phyloP scores from a whole-genome alignment of 345 rosid species.

The Brassica napus region DNA sequence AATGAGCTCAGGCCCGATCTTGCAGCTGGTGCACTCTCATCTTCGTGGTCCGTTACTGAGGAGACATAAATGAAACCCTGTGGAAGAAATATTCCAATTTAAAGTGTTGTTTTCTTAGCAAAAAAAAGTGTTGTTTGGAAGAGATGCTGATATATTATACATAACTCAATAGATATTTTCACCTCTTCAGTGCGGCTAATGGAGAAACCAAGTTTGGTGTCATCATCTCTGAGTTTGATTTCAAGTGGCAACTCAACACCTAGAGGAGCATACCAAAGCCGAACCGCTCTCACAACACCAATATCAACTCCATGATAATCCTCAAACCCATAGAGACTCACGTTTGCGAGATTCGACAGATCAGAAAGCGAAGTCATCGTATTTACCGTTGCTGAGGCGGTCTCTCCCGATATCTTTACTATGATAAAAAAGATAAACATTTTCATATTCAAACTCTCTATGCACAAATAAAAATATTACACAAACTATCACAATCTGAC shows the following conservation, averaged over 20 bases:
- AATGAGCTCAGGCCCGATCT: slow-evolving; percentile 71
- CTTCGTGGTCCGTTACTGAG: slow-evolving; percentile 63
- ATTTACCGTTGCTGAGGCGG: slow-evolving; percentile 82
- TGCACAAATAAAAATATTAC: neutral
- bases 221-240: slow-evolving; percentile 70
- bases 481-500: slow-evolving; percentile 35
- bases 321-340: slow-evolving; percentile 90
- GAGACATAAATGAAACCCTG: slow-evolving; percentile 96
- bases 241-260: slow-evolving; percentile 69
- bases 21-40: slow-evolving; percentile 61
- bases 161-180: neutral
- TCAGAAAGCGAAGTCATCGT: slow-evolving; percentile 75
- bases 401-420: slow-evolving; percentile 89
- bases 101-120: neutral
- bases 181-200: slow-evolving; percentile 99
- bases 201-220: slow-evolving; percentile 88
- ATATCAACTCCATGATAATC: slow-evolving; percentile 97
- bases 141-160: neutral
- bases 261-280: slow-evolving; percentile 88
- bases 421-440: neutral
- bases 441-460: neutral
- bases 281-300: slow-evolving; percentile 90
- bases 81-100: neutral
- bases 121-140: neutral
- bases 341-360: slow-evolving; percentile 68